These are phyloP conservation scores for Amauroascus verrucosus DNA, from an alignment of 2,329 filamentous ascomycete species.

Conservation along the genomic window DNA sequence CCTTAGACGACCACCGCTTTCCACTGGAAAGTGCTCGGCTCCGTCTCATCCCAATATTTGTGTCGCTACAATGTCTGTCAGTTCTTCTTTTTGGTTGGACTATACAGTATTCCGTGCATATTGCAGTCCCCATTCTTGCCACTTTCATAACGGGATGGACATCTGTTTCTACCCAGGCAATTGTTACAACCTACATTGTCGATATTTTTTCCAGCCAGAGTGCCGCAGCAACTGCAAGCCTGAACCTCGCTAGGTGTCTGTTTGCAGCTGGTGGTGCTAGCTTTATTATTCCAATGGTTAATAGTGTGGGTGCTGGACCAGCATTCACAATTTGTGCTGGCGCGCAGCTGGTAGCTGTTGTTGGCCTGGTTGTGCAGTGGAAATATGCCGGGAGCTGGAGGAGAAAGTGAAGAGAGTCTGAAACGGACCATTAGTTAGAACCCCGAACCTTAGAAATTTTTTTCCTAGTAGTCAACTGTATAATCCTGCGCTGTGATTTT, in stretches of 20 bases:
- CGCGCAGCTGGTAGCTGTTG: neutral
- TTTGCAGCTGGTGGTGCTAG: slow-evolving; percentile 44
- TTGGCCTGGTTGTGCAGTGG: slow-evolving; percentile 3
- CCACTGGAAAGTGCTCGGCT: slow-evolving; percentile 45
- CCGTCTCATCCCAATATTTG: slow-evolving; percentile 40
- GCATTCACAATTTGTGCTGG: slow-evolving; percentile 39
- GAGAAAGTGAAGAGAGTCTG: neutral
- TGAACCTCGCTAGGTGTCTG: slow-evolving; percentile 46
- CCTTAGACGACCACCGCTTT: slow-evolving; percentile 26
- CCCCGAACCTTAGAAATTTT: too few species aligned
- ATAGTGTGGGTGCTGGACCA: slow-evolving; percentile 38
- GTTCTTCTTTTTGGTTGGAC: slow-evolving; percentile 47
- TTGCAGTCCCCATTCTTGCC: slow-evolving; percentile 42
- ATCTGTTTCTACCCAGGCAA: slow-evolving; percentile 40
- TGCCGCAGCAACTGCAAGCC: slow-evolving; percentile 44
- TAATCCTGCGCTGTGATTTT: too few species aligned
- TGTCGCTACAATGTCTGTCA: slow-evolving; percentile 37
- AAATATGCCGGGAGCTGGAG: slow-evolving; percentile 8
- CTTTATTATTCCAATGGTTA: slow-evolving; percentile 42
- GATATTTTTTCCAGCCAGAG: slow-evolving; percentile 44
- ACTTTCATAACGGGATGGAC: slow-evolving; percentile 47
- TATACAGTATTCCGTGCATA: slow-evolving; percentile 36
- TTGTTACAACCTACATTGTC: slow-evolving; percentile 45
- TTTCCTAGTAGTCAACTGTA: too few species aligned
- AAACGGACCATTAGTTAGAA: neutral